Evolutionary conservation across 78 protist genomes (phyloP).

Genomic region (Dictyostelium intermedium): DNA sequence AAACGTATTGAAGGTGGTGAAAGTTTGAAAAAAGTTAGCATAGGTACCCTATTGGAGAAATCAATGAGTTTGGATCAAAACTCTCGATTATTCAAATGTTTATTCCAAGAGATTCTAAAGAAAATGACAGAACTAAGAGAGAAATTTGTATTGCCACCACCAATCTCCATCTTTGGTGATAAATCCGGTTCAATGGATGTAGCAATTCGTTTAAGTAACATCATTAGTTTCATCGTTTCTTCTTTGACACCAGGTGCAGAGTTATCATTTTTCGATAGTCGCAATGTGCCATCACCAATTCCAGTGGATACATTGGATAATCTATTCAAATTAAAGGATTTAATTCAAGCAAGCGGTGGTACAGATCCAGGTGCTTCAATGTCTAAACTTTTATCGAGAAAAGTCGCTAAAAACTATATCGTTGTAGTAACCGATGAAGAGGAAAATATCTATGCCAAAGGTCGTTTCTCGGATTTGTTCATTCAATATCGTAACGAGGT

Average conservation of each 20-base stretch:
- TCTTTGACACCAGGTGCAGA: conserved; percentile 11
- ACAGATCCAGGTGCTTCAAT: conserved; percentile 33
- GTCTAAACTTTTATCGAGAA: not conserved
- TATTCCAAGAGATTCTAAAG: not conserved
- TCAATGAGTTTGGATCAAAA: not conserved
- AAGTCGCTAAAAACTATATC: not conserved
- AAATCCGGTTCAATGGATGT: conserved; percentile 71
- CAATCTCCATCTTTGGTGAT: conserved; percentile 61
- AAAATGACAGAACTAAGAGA: not conserved
- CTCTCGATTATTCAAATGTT: not conserved
- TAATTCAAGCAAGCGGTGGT: conserved; percentile 39
- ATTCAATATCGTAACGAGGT: conserved; percentile 22
- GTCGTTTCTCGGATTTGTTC: conserved; percentile 4
- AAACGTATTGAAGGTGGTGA: conserved; percentile 5
- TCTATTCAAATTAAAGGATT: not conserved
- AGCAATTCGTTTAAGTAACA: conserved; percentile 57
- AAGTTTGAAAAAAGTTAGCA: not conserved
- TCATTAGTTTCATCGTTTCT: conserved; percentile 13
- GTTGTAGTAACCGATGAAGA: conserved; percentile 58
- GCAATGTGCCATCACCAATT: conserved; percentile 19
- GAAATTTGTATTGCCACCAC: conserved; percentile 60
- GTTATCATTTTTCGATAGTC: conserved; percentile 44
- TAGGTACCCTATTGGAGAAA: conserved; percentile 66
- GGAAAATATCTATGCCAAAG: not conserved
- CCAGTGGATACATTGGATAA: not conserved